Evolutionary conservation across 345 rosid genomes (phyloP).

Genomic region (Syzygium oleosum): DNA sequence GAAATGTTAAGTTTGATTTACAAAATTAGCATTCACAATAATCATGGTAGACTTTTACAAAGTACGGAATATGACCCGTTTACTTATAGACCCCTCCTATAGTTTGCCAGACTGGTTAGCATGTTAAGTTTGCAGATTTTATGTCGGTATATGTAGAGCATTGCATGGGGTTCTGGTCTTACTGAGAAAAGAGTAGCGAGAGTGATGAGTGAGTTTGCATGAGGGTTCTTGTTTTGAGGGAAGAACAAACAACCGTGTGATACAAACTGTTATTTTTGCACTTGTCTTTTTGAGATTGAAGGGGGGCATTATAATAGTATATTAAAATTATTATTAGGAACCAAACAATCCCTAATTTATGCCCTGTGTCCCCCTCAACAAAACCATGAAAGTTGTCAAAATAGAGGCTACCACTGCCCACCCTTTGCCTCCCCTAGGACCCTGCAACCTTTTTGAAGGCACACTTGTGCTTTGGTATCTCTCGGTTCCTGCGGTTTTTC

Average conservation of each 20-base stretch:
- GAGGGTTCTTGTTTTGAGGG: background rate
- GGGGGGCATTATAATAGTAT: background rate
- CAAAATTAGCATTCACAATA: background rate
- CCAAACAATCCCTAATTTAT: conserved; percentile 40
- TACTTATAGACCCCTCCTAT: background rate
- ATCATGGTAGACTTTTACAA: background rate
- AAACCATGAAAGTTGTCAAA: conserved; percentile 49
- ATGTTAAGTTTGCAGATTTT: background rate
- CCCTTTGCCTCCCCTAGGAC: conserved; percentile 38
- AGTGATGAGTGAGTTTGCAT: background rate
- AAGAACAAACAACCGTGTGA: background rate
- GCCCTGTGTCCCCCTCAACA: conserved; percentile 64
- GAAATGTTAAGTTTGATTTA: background rate
- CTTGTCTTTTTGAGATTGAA: background rate
- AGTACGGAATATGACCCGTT: background rate
- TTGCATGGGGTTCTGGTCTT: background rate
- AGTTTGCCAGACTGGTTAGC: background rate
- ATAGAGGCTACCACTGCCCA: conserved; percentile 18
- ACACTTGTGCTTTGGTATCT: conserved; percentile 25
- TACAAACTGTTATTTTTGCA: background rate
- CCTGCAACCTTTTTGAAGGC: conserved; percentile 13
- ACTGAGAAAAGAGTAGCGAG: background rate
- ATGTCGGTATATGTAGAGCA: background rate
- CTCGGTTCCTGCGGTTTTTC: conserved; percentile 26
- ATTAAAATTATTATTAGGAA: conserved; percentile 7